Conservation (phyloP, 768 basidiomycete genomes). For the Lentinula sp. region DNA sequence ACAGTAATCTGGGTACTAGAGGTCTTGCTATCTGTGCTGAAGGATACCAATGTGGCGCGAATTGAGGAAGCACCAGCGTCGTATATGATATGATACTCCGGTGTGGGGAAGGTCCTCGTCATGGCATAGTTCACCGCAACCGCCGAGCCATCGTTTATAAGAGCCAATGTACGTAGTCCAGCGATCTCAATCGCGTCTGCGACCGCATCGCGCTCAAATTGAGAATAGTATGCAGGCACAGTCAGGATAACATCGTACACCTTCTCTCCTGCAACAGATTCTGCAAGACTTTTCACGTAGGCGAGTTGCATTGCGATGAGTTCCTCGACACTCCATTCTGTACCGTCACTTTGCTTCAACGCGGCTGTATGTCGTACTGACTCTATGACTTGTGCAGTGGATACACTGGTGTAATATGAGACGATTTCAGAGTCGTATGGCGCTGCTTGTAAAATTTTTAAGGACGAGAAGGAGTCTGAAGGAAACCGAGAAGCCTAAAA, state of each 20-base stretch:
- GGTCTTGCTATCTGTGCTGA: conserved; percentile 45
- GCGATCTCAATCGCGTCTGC: conserved; percentile 90
- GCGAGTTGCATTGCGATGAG: conserved; percentile 91
- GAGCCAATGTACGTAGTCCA: conserved; percentile 73
- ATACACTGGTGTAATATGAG: conserved; percentile 53
- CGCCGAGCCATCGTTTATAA: conserved; percentile 91
- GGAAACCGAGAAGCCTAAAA: conserved; percentile 88
- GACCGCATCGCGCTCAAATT: conserved; percentile 87
- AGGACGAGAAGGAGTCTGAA: conserved; percentile 73
- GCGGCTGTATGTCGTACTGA: conserved; percentile 57
- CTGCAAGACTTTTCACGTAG: conserved; percentile 86
- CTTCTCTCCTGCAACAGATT: conserved; percentile 65
- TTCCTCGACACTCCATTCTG: conserved; percentile 81
- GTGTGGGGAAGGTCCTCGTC: conserved; percentile 79
- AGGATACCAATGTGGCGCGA: conserved; percentile 70
- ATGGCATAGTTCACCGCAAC: conserved; percentile 98
- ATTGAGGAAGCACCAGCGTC: conserved; percentile 88
- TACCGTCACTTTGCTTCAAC: conserved; percentile 53
- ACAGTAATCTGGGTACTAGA: conserved; percentile 69
- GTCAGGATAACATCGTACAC: conserved; percentile 84
- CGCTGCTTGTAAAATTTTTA: conserved; percentile 79
- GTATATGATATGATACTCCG: conserved; percentile 87
- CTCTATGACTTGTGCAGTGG: conserved; percentile 43
- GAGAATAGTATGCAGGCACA: conserved; percentile 86
- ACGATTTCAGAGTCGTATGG: conserved; percentile 54